Base-by-base conservation (phyloP, 225 moss, liverwort and hornwort genomes). In the Bryoerythrophyllum caledonicum region DNA sequence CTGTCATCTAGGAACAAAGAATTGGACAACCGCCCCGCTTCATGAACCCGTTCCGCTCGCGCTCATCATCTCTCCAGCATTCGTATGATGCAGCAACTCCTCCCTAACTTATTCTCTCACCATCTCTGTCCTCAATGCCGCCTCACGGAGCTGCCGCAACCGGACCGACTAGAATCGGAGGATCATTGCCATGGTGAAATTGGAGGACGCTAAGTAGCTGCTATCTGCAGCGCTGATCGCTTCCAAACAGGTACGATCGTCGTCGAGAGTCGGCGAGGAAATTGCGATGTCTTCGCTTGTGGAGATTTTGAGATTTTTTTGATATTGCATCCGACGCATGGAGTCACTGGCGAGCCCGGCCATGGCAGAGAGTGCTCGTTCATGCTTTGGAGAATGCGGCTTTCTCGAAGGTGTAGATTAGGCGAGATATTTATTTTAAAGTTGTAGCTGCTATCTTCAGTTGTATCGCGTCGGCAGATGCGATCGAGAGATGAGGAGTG, bases 351-450 rank as follows among this genome's bases (percentile, higher is more conserved):
- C n/a, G n/a, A n/a, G n/a, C n/a, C n/a, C n/a, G n/a, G n/a, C n/a
- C n/a, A n/a, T n/a, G n/a, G n/a, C n/a, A n/a, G n/a, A 46, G 15
- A 60, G 21, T 2, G 4, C 14, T 43, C 4, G 56, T 65, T 21
- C 15, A 41, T 57, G 43, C 14, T 65, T 63, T 28, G 28, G 37
- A 2, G 34, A 41, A 12, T 40, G 43, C 1, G 0, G 1, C n/a
- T 72, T 72, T 60, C 46, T 72, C 14, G 8, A 46, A 60, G 60
- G 41, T 72, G 46, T 60, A n/a, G 48, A 3, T 7, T n/a, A 60
- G 44, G 3, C 8, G n/a, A 49, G 35, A 20, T 0, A 40, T 4
- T 14, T 28, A 65, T 19, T n/a, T 32, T n/a, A n/a, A n/a, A 15
- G 44, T 44, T 44, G 44, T 44, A 44, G 15, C 44, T 44, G 44